These are phyloP conservation scores for Pelargonium hybrid DNA, from an alignment of 441 rosid genomes.

Conservation along the genomic window DNA sequence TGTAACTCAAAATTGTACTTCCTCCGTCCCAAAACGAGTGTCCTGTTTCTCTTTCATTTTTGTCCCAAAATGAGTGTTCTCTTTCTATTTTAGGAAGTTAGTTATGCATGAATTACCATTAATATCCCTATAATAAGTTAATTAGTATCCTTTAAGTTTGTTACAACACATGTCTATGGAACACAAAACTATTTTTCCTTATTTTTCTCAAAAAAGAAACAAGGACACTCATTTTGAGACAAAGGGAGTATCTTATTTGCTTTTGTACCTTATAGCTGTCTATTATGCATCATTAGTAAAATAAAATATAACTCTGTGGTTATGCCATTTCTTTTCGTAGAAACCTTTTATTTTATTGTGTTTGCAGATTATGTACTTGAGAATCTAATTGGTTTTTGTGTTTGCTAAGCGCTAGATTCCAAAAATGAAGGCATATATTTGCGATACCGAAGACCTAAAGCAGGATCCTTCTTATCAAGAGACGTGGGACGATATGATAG, in stretches of 20 bases:
- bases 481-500: conserved; percentile 99
- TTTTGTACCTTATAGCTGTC: background rate
- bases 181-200: too few species aligned
- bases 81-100: too few species aligned
- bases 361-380: conserved; percentile 11
- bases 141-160: too few species aligned
- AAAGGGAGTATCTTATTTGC: background rate
- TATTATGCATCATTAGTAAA: background rate
- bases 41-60: too few species aligned
- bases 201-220: too few species aligned
- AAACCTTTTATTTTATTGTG: background rate
- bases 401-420: conserved; percentile 99
- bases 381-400: conserved; percentile 46
- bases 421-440: conserved; percentile 98
- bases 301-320: background rate
- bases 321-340: background rate
- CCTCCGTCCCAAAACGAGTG: too few species aligned
- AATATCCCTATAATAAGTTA: too few species aligned
- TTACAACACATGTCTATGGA: too few species aligned
- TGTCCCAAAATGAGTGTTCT: too few species aligned
- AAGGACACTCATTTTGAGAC: too few species aligned
- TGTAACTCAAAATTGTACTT: background rate
- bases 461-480: conserved; percentile 87
- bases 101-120: too few species aligned
- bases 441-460: conserved; percentile 94